Conservation (phyloP, 2,329 filamentous ascomycete species). For the Fusarium sp. region DNA sequence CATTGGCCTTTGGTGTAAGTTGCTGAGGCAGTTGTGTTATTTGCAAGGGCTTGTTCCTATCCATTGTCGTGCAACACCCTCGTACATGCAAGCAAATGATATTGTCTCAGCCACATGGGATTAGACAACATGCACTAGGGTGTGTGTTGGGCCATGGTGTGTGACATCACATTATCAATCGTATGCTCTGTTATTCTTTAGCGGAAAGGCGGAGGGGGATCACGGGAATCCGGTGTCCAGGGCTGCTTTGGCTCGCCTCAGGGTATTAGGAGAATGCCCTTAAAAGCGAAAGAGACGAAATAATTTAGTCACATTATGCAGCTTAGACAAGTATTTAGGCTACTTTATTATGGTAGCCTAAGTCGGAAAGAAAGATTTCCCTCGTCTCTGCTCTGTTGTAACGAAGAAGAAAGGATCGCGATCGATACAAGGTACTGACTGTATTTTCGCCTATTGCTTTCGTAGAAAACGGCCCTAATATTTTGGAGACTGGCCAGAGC, state of each 20-base stretch:
- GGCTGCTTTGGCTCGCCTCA: too few relatives aligned
- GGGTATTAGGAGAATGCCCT: too few relatives aligned
- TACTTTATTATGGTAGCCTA: neutral
- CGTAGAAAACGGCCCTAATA: constrained; percentile 25
- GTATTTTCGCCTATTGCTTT: constrained; percentile 4
- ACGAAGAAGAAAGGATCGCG: neutral
- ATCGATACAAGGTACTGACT: constrained; percentile 6
- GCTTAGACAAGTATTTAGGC: neutral
- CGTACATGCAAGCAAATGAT: constrained; percentile 1
- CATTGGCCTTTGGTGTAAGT: neutral
- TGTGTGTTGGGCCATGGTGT: neutral
- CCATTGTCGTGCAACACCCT: constrained; percentile 1
- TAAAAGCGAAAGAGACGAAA: too few relatives aligned
- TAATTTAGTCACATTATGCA: too few relatives aligned
- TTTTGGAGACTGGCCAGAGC: constrained; percentile 12
- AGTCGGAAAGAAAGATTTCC: neutral
- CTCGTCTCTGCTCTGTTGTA: neutral
- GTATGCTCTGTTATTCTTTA: neutral
- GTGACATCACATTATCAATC: constrained; percentile 6
- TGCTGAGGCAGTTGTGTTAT: neutral
- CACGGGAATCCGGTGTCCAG: neutral
- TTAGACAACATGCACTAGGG: constrained; percentile 4
- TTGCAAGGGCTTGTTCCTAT: neutral
- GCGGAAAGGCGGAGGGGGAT: neutral
- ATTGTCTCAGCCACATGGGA: constrained; percentile 7